Percentiles rank a stretch among this genome's conserved stretches.
These are phyloP conservation scores for Crucibulum laeve DNA, from an alignment of 768 basidiomycete species.

Conservation along the genomic window DNA sequence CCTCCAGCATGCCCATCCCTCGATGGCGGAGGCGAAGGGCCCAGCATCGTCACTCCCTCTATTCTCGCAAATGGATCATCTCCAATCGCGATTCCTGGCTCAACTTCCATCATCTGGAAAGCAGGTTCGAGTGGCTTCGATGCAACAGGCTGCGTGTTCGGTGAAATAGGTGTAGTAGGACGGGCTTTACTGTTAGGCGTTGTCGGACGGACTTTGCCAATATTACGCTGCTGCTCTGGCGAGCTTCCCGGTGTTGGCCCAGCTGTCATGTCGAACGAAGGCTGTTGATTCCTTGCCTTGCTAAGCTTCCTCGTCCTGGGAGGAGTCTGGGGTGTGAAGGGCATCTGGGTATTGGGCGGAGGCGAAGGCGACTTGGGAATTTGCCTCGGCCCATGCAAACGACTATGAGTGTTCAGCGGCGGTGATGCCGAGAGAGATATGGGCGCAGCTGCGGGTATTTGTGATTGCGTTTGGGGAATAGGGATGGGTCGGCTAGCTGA, in stretches of 20 bases:
- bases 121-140: constrained; percentile 10
- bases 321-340: neutral
- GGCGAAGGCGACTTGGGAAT: constrained; percentile 4
- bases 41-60: constrained; percentile 48
- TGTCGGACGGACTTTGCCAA: constrained; percentile 9
- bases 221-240: constrained; percentile 9
- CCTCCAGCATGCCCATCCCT: constrained; percentile 5
- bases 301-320: neutral
- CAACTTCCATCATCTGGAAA: constrained; percentile 20
- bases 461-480: neutral
- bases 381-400: constrained; percentile 1
- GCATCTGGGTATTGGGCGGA: neutral
- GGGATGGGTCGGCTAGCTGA: too few relatives aligned
- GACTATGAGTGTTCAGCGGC: neutral
- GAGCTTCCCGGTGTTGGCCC: neutral
- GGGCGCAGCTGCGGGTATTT: neutral
- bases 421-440: neutral
- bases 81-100: constrained; percentile 35
- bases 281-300: constrained; percentile 20
- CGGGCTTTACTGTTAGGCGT: constrained; percentile 9
- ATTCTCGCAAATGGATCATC: constrained; percentile 56
- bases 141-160: neutral
- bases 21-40: constrained; percentile 12
- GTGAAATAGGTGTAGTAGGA: constrained; percentile 4
- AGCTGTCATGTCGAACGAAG: too few relatives aligned